A percentile compares a stretch with the other conserved stretches of the same genome.
phyloP scores from a whole-genome alignment of 345 rosid species.

The Mangifera indica region DNA sequence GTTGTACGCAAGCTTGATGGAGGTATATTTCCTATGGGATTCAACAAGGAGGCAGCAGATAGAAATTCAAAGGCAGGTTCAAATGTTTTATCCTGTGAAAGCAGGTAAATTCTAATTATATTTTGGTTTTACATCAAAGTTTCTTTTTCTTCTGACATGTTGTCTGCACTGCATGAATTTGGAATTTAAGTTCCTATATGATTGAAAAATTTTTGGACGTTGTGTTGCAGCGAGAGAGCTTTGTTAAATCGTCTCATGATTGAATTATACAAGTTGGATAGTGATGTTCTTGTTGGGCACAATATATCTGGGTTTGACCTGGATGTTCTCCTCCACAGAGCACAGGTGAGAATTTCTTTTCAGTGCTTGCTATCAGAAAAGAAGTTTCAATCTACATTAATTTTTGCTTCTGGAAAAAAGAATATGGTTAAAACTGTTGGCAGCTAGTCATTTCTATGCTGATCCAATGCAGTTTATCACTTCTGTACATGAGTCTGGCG shows the following conservation, averaged over 20 bases:
- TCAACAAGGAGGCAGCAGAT: constrained; percentile 75
- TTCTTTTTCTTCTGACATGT: constrained; percentile 14
- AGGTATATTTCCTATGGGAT: constrained; percentile 93
- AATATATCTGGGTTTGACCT: constrained; percentile 97
- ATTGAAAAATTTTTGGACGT: constrained; percentile 15
- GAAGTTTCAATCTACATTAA: background rate
- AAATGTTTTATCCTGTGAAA: constrained; percentile 69
- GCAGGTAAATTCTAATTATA: constrained; percentile 53
- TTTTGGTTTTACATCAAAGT: constrained; percentile 10
- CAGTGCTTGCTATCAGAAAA: constrained; percentile 11
- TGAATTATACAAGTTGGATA: constrained; percentile 81
- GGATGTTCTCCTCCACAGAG: constrained; percentile 90
- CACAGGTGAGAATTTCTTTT: constrained; percentile 56
- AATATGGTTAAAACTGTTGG: constrained; percentile 4
- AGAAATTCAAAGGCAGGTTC: constrained; percentile 79
- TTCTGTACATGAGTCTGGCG: background rate
- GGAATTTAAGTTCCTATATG: background rate
- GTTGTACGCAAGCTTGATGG: constrained; percentile 93
- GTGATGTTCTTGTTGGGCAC: constrained; percentile 95
- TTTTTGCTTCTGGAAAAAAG: background rate
- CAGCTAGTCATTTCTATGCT: background rate
- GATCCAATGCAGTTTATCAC: constrained; percentile 16
- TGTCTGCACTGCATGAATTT: background rate
- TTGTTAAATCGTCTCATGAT: constrained; percentile 82
- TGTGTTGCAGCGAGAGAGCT: constrained; percentile 86